Conservation (phyloP, 768 basidiomycete genomes). For the Melanogaster broomeanus region DNA sequence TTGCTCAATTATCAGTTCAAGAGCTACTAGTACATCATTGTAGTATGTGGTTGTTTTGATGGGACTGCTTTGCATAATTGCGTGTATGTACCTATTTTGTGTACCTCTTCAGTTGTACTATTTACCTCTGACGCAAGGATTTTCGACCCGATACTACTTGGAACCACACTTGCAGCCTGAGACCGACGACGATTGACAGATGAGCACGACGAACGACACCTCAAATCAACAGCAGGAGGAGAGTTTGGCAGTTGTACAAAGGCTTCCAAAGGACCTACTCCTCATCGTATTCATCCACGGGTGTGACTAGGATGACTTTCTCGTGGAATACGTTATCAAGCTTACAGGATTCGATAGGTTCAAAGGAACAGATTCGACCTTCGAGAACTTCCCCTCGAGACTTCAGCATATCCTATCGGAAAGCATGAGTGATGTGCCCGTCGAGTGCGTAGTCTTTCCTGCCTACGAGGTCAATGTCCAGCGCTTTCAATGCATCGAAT, state of each 20-base stretch:
- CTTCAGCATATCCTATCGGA: slow-evolving; percentile 76
- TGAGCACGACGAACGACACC: slow-evolving; percentile 6
- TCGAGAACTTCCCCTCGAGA: slow-evolving; percentile 75
- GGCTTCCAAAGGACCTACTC: slow-evolving; percentile 44
- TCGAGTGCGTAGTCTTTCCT: slow-evolving; percentile 84
- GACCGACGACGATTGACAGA: slow-evolving; percentile 1
- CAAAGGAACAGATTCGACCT: slow-evolving; percentile 69
- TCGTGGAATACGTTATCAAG: background rate
- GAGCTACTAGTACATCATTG: too few relatives aligned
- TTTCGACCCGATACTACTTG: too few relatives aligned
- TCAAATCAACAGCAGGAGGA: slow-evolving; percentile 6
- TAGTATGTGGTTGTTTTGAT: too few relatives aligned
- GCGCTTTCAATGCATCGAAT: slow-evolving; percentile 2
- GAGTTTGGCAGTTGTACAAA: background rate
- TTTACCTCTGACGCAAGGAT: too few relatives aligned
- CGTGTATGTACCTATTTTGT: too few relatives aligned
- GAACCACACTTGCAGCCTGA: background rate
- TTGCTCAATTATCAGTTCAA: too few relatives aligned
- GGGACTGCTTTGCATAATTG: too few relatives aligned
- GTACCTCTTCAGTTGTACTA: too few relatives aligned
- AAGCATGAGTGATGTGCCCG: slow-evolving; percentile 52
- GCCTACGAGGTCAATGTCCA: slow-evolving; percentile 70
- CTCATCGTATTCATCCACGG: slow-evolving; percentile 82
- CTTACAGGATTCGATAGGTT: slow-evolving; percentile 37
- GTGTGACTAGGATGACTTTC: slow-evolving; percentile 36